These are phyloP conservation scores for Eimeria maxima DNA, from an alignment of 169 alveolate species.

Conservation along the genomic window DNA sequence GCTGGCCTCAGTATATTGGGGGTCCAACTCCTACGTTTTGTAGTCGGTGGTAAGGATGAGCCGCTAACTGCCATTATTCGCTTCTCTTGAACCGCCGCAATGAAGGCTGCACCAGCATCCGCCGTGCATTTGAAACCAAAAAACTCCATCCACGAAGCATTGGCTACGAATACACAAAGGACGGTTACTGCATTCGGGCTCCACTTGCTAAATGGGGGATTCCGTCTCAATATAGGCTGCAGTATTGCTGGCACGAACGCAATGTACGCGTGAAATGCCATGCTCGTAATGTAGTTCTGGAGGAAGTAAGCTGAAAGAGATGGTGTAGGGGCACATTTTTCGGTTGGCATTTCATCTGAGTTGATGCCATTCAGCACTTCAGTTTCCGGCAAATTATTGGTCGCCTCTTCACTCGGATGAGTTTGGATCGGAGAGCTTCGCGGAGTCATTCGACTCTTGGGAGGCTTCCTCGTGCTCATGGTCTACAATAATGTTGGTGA, in stretches of 20 bases:
- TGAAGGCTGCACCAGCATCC: slow-evolving; percentile 65
- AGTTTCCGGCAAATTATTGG: not conserved
- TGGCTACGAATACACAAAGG: slow-evolving; percentile 21
- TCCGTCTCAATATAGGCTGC: not conserved
- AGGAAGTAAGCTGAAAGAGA: not conserved
- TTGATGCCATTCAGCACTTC: not conserved
- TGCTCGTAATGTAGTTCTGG: slow-evolving; percentile 21
- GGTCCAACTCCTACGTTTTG: slow-evolving; percentile 3
- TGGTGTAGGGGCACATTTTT: not conserved
- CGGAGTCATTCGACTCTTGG: not conserved
- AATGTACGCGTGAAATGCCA: slow-evolving; percentile 39
- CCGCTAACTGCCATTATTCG: slow-evolving; percentile 24
- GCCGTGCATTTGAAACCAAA: slow-evolving; percentile 29
- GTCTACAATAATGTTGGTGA: not conserved
- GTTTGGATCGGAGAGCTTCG: not conserved
- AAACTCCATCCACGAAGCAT: slow-evolving; percentile 61
- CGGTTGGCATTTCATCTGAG: not conserved
- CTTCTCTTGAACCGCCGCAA: slow-evolving; percentile 36
- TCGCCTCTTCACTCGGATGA: not conserved
- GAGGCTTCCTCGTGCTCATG: slow-evolving; percentile 8
- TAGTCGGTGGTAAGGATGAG: not conserved
- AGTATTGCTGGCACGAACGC: slow-evolving; percentile 57
- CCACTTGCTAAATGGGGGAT: slow-evolving; percentile 25
- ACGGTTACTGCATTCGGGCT: slow-evolving; percentile 30
- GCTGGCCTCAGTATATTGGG: not conserved